phyloP scores from a whole-genome alignment of 805 yeast species.

The Candida cerambycidarum region DNA sequence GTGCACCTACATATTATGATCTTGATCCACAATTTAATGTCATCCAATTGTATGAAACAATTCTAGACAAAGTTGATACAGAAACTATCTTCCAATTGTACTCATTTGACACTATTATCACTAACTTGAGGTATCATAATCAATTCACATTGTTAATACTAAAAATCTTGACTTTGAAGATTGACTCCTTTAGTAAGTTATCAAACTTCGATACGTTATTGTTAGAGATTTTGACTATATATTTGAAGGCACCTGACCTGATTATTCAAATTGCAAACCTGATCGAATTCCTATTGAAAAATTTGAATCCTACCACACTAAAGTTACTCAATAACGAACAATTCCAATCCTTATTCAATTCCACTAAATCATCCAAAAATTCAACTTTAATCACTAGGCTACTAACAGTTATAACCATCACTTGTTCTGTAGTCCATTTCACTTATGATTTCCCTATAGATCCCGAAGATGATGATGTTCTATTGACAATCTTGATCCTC shows the following conservation, averaged over 20 bases:
- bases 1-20: neutral
- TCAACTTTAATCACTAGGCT: constrained; percentile 8
- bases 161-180: constrained; percentile 12
- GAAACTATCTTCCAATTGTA: constrained; percentile 16
- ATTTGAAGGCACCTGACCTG: neutral
- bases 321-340: neutral
- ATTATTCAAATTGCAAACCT: constrained; percentile 11
- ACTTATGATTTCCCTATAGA: constrained; percentile 16
- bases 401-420: constrained; percentile 7
- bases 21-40: constrained; percentile 15
- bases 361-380: constrained; percentile 7
- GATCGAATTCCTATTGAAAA: constrained; percentile 11
- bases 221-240: constrained; percentile 4
- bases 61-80: constrained; percentile 14
- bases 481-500: constrained; percentile 24
- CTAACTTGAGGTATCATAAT: constrained; percentile 12
- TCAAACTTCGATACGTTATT: neutral
- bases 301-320: neutral
- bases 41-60: constrained; percentile 14
- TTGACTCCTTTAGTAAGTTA: neutral
- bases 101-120: constrained; percentile 18
- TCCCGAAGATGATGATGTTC: constrained; percentile 17
- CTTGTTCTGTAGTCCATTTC: constrained; percentile 8
- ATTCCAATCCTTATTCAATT: constrained; percentile 3
- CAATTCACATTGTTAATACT: constrained; percentile 14